These are phyloP conservation scores for Afroboletus lepidellus DNA, from an alignment of 1,284 basidiomycete species.

Conservation along the genomic window DNA sequence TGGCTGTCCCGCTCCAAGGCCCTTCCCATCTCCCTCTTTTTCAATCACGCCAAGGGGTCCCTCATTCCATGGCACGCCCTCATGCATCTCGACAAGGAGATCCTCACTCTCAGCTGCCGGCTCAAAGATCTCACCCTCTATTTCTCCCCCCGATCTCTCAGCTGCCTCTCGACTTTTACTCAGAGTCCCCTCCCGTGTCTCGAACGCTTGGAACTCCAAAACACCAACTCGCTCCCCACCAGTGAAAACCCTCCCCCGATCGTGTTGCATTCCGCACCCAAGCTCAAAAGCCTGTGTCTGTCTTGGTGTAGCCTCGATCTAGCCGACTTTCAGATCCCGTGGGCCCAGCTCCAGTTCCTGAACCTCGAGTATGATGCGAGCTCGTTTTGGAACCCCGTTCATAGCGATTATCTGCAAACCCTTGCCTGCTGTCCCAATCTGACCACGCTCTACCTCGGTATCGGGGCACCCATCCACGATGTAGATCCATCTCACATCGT, in stretches of 20 bases:
- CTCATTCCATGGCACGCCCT: conserved; percentile 29
- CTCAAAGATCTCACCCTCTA: conserved; percentile 24
- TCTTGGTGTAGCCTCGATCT: conserved; percentile 34
- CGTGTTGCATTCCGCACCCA: conserved; percentile 27
- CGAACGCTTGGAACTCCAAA: conserved; percentile 29
- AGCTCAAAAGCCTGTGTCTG: conserved; percentile 27
- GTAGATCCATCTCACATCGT: conserved; percentile 10
- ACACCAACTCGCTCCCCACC: conserved; percentile 26
- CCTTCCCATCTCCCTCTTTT: conserved; percentile 29
- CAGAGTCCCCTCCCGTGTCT: conserved; percentile 27
- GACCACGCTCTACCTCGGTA: conserved; percentile 27
- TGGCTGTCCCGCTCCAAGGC: conserved; percentile 32
- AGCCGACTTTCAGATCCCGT: conserved; percentile 28
- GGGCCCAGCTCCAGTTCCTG: conserved; percentile 30
- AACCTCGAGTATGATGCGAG: conserved; percentile 30
- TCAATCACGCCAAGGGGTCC: conserved; percentile 26
- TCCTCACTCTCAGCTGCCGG: conserved; percentile 24
- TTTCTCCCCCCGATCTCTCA: conserved; percentile 28
- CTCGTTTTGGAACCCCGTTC: conserved; percentile 31
- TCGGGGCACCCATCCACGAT: conserved; percentile 21
- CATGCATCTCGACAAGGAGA: conserved; percentile 31
- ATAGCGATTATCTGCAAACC: conserved; percentile 29
- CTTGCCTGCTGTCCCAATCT: conserved; percentile 30
- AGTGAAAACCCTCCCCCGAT: conserved; percentile 28
- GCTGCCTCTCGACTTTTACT: conserved; percentile 30